Conservation (phyloP, 106 monocot species). For the Agapanthus africanus region DNA sequence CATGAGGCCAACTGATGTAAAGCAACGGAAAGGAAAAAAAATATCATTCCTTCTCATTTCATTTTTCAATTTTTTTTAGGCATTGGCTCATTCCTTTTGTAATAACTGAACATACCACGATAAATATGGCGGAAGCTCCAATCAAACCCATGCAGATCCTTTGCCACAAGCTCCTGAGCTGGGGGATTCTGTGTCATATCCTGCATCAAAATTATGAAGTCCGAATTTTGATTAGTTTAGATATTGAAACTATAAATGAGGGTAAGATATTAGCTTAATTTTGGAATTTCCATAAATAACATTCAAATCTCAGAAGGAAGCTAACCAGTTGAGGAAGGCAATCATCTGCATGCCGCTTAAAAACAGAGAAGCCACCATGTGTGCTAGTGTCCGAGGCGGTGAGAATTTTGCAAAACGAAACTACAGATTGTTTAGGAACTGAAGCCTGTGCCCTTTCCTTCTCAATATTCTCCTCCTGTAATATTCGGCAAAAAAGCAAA, state of each 20-base stretch:
- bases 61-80: too few relatives aligned
- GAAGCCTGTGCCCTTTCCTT: not conserved
- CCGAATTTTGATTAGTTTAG: too few relatives aligned
- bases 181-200: conserved; percentile 26
- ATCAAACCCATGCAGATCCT: conserved; percentile 21
- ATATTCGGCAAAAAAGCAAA: not conserved
- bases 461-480: conserved; percentile 8
- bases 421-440: not conserved
- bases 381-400: conserved; percentile 22
- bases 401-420: conserved; percentile 22
- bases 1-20: too few relatives aligned
- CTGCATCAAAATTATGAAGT: not conserved
- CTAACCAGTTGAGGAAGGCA: conserved; percentile 29
- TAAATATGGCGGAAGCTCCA: conserved; percentile 30
- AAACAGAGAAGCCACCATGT: conserved; percentile 20
- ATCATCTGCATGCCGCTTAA: conserved; percentile 20
- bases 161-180: conserved; percentile 19
- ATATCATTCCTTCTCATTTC: too few relatives aligned
- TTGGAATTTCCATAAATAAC: too few relatives aligned
- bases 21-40: too few relatives aligned
- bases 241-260: not conserved
- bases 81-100: too few relatives aligned
- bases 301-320: not conserved
- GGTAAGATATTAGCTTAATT: not conserved
- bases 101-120: conserved; percentile 29